Percentiles rank a stretch among this genome's conserved stretches.
Evolutionary conservation across 2,329 filamentous ascomycete genomes (phyloP).

Genomic region (Dactylellina haptotyla): DNA sequence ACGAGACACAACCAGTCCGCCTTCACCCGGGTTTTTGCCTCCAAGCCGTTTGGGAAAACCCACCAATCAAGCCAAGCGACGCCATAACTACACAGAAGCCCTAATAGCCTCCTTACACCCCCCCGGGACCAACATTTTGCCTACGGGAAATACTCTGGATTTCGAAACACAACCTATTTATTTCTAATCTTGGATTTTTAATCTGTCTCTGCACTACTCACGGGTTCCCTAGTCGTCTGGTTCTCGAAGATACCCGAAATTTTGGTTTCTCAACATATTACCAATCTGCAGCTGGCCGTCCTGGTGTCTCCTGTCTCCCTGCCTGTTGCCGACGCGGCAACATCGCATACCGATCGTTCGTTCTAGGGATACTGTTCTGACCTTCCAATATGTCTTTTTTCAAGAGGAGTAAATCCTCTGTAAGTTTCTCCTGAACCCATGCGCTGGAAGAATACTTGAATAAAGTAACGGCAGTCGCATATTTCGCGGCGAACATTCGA

Average conservation of each 20-base stretch:
- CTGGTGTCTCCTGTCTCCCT: constrained; percentile 38
- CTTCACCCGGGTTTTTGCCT: constrained; percentile 16
- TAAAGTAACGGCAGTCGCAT: too few species aligned
- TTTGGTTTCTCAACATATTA: constrained; percentile 22
- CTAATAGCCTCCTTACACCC: constrained; percentile 20
- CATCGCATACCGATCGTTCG: constrained; percentile 44
- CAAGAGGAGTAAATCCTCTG: constrained; percentile 50
- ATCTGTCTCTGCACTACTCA: neutral
- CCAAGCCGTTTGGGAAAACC: constrained; percentile 33
- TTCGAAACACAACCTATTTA: neutral
- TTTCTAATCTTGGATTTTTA: neutral
- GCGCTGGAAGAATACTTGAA: neutral
- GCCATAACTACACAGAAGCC: constrained; percentile 11
- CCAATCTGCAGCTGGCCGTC: constrained; percentile 37
- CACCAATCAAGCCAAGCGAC: constrained; percentile 47
- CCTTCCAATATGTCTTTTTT: constrained; percentile 46
- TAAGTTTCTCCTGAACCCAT: constrained; percentile 10
- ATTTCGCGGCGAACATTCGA: neutral
- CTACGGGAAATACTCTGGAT: neutral
- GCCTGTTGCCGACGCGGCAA: constrained; percentile 47
- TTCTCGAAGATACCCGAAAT: neutral
- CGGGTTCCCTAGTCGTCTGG: neutral
- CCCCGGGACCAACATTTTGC: constrained; percentile 4
- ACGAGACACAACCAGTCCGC: too few species aligned
- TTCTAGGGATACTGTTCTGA: constrained; percentile 13